These are phyloP conservation scores for Hibiscus syriacus DNA, from an alignment of 345 rosid species.

Conservation along the genomic window DNA sequence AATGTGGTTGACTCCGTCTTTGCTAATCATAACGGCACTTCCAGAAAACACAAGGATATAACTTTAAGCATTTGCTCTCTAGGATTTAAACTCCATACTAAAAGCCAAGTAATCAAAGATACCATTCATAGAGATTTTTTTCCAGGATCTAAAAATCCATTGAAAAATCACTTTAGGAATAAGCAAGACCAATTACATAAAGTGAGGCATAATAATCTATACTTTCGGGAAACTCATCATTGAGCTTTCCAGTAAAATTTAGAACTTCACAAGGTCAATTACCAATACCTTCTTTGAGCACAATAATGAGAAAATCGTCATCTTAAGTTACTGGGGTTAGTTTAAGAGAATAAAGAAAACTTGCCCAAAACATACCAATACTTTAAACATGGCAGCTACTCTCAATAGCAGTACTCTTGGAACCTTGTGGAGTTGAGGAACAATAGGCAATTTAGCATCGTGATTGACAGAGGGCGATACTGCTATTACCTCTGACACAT, in stretches of 20 bases:
- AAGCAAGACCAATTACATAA: neutral
- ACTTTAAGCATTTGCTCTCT: neutral
- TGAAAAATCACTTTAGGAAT: neutral
- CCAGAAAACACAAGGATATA: neutral
- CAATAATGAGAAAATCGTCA: neutral
- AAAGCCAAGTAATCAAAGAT: neutral
- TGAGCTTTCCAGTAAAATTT: neutral
- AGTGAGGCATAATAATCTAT: neutral
- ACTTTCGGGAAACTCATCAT: neutral
- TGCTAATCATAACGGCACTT: neutral
- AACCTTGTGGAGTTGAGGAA: slow-evolving; percentile 59
- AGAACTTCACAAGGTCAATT: neutral
- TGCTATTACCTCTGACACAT: slow-evolving; percentile 56
- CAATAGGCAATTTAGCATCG: slow-evolving; percentile 41
- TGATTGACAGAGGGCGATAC: slow-evolving; percentile 46
- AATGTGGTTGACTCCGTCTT: neutral
- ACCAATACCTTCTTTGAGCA: neutral
- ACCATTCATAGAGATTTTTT: neutral
- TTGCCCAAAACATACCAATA: slow-evolving; percentile 53
- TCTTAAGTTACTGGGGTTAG: neutral
- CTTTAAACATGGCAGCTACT: slow-evolving; percentile 81
- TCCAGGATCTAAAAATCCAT: neutral
- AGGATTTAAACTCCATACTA: neutral
- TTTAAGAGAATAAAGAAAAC: neutral
- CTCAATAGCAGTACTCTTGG: slow-evolving; percentile 68